Conservation (phyloP, 495 filamentous ascomycete genomes). For the Talaromyces ruber region DNA sequence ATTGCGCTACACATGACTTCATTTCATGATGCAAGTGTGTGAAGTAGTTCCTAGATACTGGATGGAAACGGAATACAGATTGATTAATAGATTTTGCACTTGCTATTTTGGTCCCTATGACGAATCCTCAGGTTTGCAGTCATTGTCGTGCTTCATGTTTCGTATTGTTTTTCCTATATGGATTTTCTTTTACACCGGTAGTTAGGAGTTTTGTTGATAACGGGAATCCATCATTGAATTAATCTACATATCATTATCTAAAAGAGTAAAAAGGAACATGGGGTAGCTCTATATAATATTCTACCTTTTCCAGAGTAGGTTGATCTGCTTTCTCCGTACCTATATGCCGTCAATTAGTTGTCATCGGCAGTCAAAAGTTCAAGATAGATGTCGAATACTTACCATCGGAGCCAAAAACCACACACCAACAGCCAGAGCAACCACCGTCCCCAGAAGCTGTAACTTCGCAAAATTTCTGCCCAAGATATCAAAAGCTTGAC, state of each 20-base stretch:
- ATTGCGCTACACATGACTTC: neutral
- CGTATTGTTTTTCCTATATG: neutral
- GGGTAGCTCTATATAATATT: neutral
- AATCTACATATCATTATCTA: neutral
- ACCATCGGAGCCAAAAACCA: conserved; percentile 78
- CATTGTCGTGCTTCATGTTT: neutral
- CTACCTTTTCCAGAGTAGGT: conserved; percentile 29
- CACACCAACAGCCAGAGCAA: conserved; percentile 67
- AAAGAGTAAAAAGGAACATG: neutral
- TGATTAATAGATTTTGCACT: neutral
- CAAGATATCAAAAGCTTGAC: conserved; percentile 81
- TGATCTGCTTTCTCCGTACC: conserved; percentile 34
- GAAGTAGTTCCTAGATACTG: neutral
- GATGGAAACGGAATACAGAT: neutral
- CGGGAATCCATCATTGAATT: neutral
- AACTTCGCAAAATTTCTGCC: conserved; percentile 89
- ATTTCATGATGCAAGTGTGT: neutral
- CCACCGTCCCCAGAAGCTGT: conserved; percentile 73
- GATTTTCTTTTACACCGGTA: neutral
- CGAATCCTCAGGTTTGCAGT: neutral
- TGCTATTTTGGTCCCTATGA: neutral
- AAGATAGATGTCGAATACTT: conserved; percentile 20
- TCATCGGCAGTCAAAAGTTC: conserved; percentile 5
- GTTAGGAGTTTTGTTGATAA: neutral
- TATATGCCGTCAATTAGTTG: conserved; percentile 9